Evolutionary conservation across 2,329 filamentous ascomycete genomes (phyloP).

Genomic region (Fusarium newnesense): DNA sequence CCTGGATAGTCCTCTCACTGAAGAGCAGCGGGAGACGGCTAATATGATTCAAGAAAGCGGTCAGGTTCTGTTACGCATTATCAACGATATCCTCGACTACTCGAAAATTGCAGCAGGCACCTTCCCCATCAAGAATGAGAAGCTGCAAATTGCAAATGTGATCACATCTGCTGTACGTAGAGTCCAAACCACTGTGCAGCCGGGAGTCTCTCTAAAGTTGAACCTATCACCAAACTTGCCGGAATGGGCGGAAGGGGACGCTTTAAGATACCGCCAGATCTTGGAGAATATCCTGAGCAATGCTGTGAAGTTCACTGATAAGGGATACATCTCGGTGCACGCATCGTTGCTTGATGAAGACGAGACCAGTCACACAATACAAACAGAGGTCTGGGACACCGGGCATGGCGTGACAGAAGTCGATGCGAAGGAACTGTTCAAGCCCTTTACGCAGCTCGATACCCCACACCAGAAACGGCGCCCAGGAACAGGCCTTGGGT

Average conservation of each 20-base stretch:
- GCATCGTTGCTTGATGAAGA: not conserved
- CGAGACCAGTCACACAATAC: not conserved
- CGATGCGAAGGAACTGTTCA: not conserved
- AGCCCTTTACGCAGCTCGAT: constrained; percentile 5
- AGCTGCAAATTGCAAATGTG: not conserved
- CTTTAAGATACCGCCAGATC: not conserved
- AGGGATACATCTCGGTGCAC: not conserved
- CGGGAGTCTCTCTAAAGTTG: constrained; percentile 1
- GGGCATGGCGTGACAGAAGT: not conserved
- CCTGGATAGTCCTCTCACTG: not conserved
- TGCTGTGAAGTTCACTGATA: constrained; percentile 3
- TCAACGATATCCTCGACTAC: constrained; percentile 15
- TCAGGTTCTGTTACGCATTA: not conserved
- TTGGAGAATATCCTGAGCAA: not conserved
- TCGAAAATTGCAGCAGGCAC: not conserved
- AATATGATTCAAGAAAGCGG: constrained; percentile 10
- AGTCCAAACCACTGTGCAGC: not conserved
- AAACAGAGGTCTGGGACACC: not conserved
- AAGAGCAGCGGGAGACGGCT: constrained; percentile 7
- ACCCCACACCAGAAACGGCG: not conserved
- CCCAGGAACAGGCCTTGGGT: not conserved
- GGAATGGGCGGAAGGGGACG: not conserved
- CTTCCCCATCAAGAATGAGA: not conserved
- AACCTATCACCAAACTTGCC: not conserved
- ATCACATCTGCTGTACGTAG: not conserved